Evolutionary conservation across 2,329 filamentous ascomycete genomes (phyloP), one percentile per base, ranked within the genome.

Genomic region (Fusarium dlaminii): DNA sequence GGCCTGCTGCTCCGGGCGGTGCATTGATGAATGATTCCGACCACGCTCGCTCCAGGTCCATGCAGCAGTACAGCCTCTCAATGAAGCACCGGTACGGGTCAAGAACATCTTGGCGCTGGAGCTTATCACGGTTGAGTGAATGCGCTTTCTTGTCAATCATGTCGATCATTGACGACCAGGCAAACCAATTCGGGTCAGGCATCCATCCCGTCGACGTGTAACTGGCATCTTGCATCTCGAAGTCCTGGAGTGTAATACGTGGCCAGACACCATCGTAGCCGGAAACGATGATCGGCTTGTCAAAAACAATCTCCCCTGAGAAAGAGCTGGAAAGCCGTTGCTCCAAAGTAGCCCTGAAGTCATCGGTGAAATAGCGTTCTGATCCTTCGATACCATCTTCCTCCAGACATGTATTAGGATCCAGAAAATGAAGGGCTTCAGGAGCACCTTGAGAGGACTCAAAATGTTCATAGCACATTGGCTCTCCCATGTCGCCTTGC

Each of bases 41-140:
- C 76, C 79, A 79, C 30, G 84, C 84, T 57, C 84, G 78, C 73
- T 90, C 88, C 83, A 87, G 86, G 24, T 80, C 80, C 37, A 83
- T 79, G 56, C 86, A 87, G 14, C 81, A 82, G 36, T 83, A 81
- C 43, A 87, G 22, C n/a, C 68, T 76, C 43, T 72, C 65, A 30
- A 72, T 40, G 36, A 83, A 81, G 10, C 61, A 66, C 27, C 72
- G 61, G 51, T 79, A 62, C 14, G 62, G 62, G 36, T 58, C 66
- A n/a, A 66, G 46, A 14, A 51, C 48, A 11, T 57, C 49, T 34
- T 65, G 56, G 3, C 46, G 46, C 36, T 66, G 62, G n/a, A 68
- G 69, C 52, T 66, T 72, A 40, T 67, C 64, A 18, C 63, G 55
- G 14, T 58, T 64, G 24, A 75, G 57, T 7, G 57, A 51, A 17